These are phyloP conservation scores for Russula dissimulans DNA, from an alignment of 768 basidiomycete species.

Conservation along the genomic window DNA sequence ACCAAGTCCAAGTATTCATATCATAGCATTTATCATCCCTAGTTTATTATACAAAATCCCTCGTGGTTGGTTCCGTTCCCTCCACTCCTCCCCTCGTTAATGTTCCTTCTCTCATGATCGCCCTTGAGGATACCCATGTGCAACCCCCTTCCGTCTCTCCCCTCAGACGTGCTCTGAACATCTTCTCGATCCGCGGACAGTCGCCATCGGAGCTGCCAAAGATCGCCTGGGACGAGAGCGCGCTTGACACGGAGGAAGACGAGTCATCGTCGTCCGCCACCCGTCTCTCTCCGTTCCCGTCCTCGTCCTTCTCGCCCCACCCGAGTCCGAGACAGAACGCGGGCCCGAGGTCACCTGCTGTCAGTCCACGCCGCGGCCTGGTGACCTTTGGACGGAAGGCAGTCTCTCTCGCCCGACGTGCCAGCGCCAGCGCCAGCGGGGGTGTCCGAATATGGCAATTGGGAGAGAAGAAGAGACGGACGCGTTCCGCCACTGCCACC, in stretches of 20 bases:
- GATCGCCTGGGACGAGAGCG: not conserved
- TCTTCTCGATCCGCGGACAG: constrained; percentile 19
- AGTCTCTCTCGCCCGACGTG: constrained; percentile 10
- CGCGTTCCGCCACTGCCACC: constrained; percentile 3
- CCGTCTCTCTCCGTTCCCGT: not conserved
- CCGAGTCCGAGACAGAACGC: not conserved
- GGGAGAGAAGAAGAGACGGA: not conserved
- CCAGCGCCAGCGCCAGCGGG: not conserved
- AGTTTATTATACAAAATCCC: too few species aligned
- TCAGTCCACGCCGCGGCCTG: not conserved
- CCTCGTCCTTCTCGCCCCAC: not conserved
- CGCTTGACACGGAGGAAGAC: constrained; percentile 4
- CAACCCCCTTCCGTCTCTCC: not conserved
- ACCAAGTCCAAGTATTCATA: not conserved
- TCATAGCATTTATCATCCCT: not conserved
- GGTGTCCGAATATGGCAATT: constrained; percentile 12
- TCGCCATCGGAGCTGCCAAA: constrained; percentile 8
- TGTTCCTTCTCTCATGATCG: not conserved
- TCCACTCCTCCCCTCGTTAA: not conserved
- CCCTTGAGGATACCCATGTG: not conserved
- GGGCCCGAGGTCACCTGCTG: not conserved
- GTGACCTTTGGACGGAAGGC: not conserved
- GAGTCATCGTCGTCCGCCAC: constrained; percentile 2
- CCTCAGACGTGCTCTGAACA: constrained; percentile 18
- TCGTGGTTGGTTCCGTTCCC: too few species aligned